Evolutionary conservation across 345 rosid genomes (phyloP).

Genomic region (Draba incana): DNA sequence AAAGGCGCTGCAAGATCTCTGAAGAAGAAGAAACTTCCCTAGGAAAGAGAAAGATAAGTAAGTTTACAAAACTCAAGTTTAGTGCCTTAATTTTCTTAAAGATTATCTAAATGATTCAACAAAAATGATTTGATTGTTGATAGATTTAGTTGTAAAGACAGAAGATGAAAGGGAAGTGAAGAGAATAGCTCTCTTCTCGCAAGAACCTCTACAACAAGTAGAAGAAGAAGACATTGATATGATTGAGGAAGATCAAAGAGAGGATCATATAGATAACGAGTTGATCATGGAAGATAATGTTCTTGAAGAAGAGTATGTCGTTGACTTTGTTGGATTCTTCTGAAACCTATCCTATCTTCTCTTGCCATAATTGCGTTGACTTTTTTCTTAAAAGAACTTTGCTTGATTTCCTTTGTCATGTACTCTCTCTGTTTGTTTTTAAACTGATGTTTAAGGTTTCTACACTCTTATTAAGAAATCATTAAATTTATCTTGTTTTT

Average conservation of each 20-base stretch:
- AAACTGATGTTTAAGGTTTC: too few species aligned
- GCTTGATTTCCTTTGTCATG: slow-evolving; percentile 17
- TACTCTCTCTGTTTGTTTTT: too few species aligned
- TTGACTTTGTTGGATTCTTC: slow-evolving; percentile 43
- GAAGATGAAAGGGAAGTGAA: slow-evolving; percentile 35
- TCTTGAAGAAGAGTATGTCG: slow-evolving; percentile 15
- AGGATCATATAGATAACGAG: slow-evolving; percentile 29
- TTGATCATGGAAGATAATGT: slow-evolving; percentile 29
- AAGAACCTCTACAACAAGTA: slow-evolving; percentile 27
- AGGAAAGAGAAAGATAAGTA: slow-evolving; percentile 40
- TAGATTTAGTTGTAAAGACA: slow-evolving; percentile 14
- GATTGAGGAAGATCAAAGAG: slow-evolving; percentile 17
- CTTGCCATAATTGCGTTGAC: slow-evolving; percentile 20
- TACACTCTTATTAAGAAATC: too few species aligned
- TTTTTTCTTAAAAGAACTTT: slow-evolving; percentile 18
- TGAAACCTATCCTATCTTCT: slow-evolving; percentile 21
- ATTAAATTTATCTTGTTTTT: too few species aligned
- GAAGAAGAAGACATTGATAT: slow-evolving; percentile 35
- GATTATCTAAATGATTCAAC: slow-evolving; percentile 2
- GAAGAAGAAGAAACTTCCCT: slow-evolving; percentile 4
- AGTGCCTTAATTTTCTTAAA: neutral
- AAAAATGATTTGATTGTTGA: slow-evolving; percentile 12
- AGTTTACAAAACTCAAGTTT: slow-evolving; percentile 16
- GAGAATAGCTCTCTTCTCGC: slow-evolving; percentile 28
- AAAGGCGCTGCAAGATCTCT: too few species aligned